phyloP scores from a whole-genome alignment of 2,329 filamentous ascomycete species.

The Coniochaeta hoffmannii region DNA sequence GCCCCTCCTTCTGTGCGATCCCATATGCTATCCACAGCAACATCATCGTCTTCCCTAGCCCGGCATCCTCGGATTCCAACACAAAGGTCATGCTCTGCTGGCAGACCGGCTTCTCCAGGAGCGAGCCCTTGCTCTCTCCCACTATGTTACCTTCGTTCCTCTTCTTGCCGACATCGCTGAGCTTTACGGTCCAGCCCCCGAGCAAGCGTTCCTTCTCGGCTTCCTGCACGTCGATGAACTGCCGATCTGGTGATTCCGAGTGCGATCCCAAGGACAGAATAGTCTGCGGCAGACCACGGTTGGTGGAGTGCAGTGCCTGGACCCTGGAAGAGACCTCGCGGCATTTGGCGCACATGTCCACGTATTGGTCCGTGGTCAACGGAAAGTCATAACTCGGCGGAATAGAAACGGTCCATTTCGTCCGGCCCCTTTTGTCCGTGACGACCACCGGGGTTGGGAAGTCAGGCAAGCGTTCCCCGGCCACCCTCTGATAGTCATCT shows the following conservation, averaged over 20 bases:
- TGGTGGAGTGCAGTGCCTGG: slow-evolving; percentile 38
- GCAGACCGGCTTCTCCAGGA: slow-evolving; percentile 51
- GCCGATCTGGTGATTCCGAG: slow-evolving; percentile 52
- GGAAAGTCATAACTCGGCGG: slow-evolving; percentile 62
- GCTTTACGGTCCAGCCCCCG: slow-evolving; percentile 35
- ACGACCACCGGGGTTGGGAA: slow-evolving; percentile 68
- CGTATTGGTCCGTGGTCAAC: slow-evolving; percentile 56
- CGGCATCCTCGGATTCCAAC: slow-evolving; percentile 66
- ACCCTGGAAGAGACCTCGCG: slow-evolving; percentile 56
- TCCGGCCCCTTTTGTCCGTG: slow-evolving; percentile 53
- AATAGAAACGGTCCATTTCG: slow-evolving; percentile 77
- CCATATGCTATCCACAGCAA: slow-evolving; percentile 80
- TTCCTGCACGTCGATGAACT: slow-evolving; percentile 69
- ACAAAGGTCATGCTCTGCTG: slow-evolving; percentile 68
- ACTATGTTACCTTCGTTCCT: slow-evolving; percentile 29
- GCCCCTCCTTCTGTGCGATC: slow-evolving; percentile 63
- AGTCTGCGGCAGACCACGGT: slow-evolving; percentile 23
- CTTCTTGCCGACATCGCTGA: slow-evolving; percentile 17
- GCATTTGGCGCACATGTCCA: slow-evolving; percentile 61
- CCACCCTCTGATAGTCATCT: slow-evolving; percentile 59
- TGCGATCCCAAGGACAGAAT: slow-evolving; percentile 36
- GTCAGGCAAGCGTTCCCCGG: slow-evolving; percentile 57
- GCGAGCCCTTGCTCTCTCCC: slow-evolving; percentile 33
- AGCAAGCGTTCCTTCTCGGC: slow-evolving; percentile 60
- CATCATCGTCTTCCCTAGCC: slow-evolving; percentile 70